Evolutionary conservation across 2,329 filamentous ascomycete species (phyloP).

Genomic region (Podosphaera xanthii): DNA sequence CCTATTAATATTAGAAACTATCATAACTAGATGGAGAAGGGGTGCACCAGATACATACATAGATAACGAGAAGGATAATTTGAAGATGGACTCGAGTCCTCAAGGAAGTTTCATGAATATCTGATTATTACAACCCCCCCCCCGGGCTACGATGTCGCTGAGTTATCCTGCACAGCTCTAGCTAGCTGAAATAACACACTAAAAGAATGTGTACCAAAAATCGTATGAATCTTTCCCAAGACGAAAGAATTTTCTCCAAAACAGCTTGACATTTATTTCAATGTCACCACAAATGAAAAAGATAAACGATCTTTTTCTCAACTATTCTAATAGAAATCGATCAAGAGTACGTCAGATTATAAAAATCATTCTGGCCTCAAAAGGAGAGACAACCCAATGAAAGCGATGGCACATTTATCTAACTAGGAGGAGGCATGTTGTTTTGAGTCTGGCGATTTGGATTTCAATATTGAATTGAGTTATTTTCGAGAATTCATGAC

Average conservation of each 20-base stretch:
- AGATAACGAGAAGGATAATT: neutral
- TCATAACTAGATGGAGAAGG: constrained; percentile 1
- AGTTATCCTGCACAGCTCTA: neutral
- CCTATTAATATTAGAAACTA: neutral
- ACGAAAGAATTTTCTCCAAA: neutral
- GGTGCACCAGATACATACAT: neutral
- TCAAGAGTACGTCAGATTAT: neutral
- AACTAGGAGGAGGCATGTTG: too few species aligned
- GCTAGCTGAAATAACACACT: neutral
- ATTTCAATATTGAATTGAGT: too few species aligned
- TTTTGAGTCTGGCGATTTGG: too few species aligned
- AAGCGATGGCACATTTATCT: too few species aligned
- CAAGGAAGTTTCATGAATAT: neutral
- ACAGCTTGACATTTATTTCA: neutral
- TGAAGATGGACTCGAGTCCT: neutral
- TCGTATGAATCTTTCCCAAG: neutral
- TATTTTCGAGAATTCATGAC: too few species aligned
- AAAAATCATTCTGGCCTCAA: too few species aligned
- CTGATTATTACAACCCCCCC: neutral
- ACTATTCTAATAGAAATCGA: neutral
- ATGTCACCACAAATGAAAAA: neutral
- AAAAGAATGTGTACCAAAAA: neutral
- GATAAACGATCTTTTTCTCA: neutral
- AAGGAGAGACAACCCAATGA: too few species aligned
- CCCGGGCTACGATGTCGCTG: neutral